Percentiles rank a stretch among this genome's conserved stretches.
These are phyloP conservation scores for Edaphochlamys debaryana DNA, from an alignment of 139 green algal species.

Conservation along the genomic window DNA sequence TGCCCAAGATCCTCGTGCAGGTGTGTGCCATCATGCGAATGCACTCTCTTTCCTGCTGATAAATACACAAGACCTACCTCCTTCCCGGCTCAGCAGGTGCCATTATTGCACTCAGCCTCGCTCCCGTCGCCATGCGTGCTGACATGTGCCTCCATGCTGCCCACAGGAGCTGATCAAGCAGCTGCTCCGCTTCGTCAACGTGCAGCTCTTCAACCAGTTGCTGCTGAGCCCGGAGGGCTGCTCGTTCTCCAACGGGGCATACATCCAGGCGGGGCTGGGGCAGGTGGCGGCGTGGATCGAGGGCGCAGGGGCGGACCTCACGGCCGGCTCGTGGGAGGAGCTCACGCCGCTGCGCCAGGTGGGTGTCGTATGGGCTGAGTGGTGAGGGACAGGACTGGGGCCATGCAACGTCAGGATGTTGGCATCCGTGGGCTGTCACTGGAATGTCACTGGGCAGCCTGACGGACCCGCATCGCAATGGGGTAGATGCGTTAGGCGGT, in stretches of 20 bases:
- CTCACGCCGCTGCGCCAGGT: constrained; percentile 93
- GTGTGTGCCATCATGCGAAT: constrained; percentile 6
- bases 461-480: too few species aligned
- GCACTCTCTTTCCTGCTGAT: too few species aligned
- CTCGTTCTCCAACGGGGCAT: constrained; percentile 99
- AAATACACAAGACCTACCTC: too few species aligned
- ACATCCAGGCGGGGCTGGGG: constrained; percentile 70
- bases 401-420: constrained; percentile 79
- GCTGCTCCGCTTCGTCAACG: constrained; percentile 93
- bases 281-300: constrained; percentile 91
- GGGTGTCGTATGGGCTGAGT: constrained; percentile 81
- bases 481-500: too few species aligned
- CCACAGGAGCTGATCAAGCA: constrained; percentile 60
- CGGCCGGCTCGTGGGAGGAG: constrained; percentile 92
- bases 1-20: constrained; percentile 89
- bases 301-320: constrained; percentile 72
- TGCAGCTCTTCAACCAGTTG: constrained; percentile 99
- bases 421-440: neutral
- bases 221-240: constrained; percentile 98
- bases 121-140: too few species aligned
- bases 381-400: constrained; percentile 62
- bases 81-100: too few species aligned
- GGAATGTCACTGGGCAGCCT: neutral
- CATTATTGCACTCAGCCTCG: too few species aligned
- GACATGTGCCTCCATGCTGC: too few species aligned